Evolutionary conservation across 176 grass and related monocot genomes (phyloP), one percentile per base, ranked within the genome.

Genomic region (Bonia amplexicaulis): DNA sequence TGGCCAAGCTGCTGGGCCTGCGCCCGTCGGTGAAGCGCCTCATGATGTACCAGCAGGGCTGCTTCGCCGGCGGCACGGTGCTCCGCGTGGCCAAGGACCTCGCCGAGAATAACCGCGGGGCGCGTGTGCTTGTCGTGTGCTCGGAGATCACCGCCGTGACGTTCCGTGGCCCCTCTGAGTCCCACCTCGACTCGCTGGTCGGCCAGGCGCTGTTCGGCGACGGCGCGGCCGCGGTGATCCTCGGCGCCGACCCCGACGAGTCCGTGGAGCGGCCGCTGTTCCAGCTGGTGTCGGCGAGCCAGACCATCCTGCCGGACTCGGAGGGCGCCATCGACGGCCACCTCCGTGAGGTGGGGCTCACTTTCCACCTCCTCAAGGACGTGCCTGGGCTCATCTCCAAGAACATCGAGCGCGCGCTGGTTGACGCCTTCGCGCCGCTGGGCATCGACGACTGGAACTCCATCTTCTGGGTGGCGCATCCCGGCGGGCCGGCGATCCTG

Each of bases 11-110:
- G 20, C 95, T 97, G 3, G 95, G 95, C 33, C 92, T 97, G 0
- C 87, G 92, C 9, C 95, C 90, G 2, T 80, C 74, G 0, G 92
- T 94, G 0, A 97, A 91, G 74, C 95, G 95, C 60, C 88, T 97
- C 64, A 97, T 95, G 92, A 91, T 97, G 89, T 97, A 97, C 90
- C 95, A 97, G 89, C 95, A 97, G 75, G 92, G 95, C 1, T 97
- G 91, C 87, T 95, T 95, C 85, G 95, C 95, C 33, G 93, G 93
- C 37, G 95, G 95, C 71, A 98, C 93, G 12, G 95, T 98, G 79
- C 91, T 98, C 5, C 93, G 95, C 57, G 72, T 98, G 0, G 95
- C 93, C 83, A 98, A 95, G 91, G 95, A 95, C 85, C 95, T 98
- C 26, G 89, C 93, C 1, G 95, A 98, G 89, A 98, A 98, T 87